phyloP scores from a whole-genome alignment of 2,329 filamentous ascomycete genomes.

The Zasmidium cellare region DNA sequence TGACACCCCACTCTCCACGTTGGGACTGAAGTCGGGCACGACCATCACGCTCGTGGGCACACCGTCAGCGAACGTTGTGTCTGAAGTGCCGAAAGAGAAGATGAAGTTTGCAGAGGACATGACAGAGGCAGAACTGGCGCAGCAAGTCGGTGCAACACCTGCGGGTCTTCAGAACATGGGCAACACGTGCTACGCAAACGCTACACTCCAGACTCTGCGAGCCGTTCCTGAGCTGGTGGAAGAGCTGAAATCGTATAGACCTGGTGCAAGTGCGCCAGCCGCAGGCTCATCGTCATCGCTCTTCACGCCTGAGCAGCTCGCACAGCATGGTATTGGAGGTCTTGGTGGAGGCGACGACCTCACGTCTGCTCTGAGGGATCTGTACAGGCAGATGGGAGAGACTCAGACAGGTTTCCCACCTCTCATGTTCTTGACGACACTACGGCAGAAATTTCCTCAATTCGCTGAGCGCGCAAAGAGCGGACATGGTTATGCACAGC shows the following conservation, averaged over 20 bases:
- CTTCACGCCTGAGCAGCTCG: slow-evolving; percentile 36
- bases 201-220: slow-evolving; percentile 87
- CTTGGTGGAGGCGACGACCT: slow-evolving; percentile 67
- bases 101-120: slow-evolving; percentile 95
- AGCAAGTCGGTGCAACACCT: slow-evolving; percentile 78
- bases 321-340: slow-evolving; percentile 58
- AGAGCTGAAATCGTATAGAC: slow-evolving; percentile 65
- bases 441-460: slow-evolving; percentile 81
- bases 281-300: slow-evolving; percentile 29
- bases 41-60: slow-evolving; percentile 97
- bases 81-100: slow-evolving; percentile 71
- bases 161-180: slow-evolving; percentile 88
- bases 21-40: slow-evolving; percentile 83
- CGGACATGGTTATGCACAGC: slow-evolving; percentile 86
- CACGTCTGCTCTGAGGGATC: slow-evolving; percentile 72
- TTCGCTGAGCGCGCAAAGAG: slow-evolving; percentile 87
- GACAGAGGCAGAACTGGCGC: slow-evolving; percentile 88
- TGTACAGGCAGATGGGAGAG: slow-evolving; percentile 86
- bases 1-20: slow-evolving; percentile 80
- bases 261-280: slow-evolving; percentile 18
- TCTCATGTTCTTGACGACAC: slow-evolving; percentile 74
- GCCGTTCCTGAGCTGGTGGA: slow-evolving; percentile 88
- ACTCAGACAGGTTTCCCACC: slow-evolving; percentile 88
- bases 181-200: slow-evolving; percentile 98
- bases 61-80: slow-evolving; percentile 64